phyloP scores from a whole-genome alignment of 805 yeast species.

The Candida bentonensis region DNA sequence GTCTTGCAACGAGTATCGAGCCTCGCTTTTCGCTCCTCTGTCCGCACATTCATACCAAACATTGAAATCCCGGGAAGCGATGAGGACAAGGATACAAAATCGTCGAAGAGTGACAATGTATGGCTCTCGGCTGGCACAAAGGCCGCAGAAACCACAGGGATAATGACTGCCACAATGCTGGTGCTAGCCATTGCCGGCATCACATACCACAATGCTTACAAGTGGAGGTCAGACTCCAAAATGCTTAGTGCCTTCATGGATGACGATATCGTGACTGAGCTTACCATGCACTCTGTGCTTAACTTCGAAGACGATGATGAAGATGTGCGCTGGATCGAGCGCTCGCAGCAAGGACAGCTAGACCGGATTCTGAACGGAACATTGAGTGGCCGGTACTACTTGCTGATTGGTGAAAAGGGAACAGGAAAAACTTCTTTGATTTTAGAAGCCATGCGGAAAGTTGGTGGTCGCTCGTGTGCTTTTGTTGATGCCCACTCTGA shows the following conservation, averaged over 20 bases:
- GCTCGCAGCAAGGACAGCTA: constrained; percentile 51
- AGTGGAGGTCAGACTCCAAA: constrained; percentile 43
- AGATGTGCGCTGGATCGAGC: constrained; percentile 47
- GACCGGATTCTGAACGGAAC: constrained; percentile 55
- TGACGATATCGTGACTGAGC: constrained; percentile 51
- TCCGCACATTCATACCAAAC: neutral
- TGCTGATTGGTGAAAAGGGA: constrained; percentile 73
- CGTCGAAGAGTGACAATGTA: neutral
- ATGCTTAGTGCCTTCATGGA: constrained; percentile 52
- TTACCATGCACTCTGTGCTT: constrained; percentile 33
- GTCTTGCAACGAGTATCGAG: no score
- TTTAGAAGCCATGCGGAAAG: constrained; percentile 53
- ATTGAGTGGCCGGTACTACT: constrained; percentile 52
- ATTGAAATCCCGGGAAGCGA: constrained; percentile 1
- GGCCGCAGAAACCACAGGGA: constrained; percentile 46
- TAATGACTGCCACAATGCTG: constrained; percentile 54
- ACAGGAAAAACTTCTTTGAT: constrained; percentile 73
- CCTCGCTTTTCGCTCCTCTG: no score
- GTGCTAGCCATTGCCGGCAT: constrained; percentile 61
- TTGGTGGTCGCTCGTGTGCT: constrained; percentile 49
- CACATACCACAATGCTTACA: constrained; percentile 52
- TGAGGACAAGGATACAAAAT: neutral
- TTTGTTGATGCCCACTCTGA: constrained; percentile 75
- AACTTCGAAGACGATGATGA: constrained; percentile 13
- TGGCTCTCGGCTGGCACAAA: constrained; percentile 4